Percentiles rank a stretch among this genome's conserved stretches.
These are phyloP conservation scores for Exophiala alcalophila DNA, from an alignment of 2,329 filamentous ascomycete species.

Conservation along the genomic window DNA sequence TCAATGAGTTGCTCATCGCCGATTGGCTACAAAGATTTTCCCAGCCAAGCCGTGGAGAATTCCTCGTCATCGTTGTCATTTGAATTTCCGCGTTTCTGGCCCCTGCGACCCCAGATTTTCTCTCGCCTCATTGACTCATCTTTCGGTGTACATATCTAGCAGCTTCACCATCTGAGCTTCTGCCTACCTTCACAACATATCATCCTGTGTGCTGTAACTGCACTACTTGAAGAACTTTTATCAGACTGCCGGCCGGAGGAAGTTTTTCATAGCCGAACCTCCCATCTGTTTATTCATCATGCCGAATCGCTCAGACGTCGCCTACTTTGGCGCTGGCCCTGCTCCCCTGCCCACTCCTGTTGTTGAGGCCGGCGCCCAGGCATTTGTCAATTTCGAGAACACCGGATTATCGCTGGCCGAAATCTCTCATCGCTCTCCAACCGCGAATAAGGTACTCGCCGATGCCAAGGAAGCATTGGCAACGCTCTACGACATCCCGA, in stretches of 20 bases:
- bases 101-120: slow-evolving; percentile 15
- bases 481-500: slow-evolving; percentile 72
- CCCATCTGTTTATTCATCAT: slow-evolving; percentile 50
- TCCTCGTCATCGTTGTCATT: slow-evolving; percentile 1
- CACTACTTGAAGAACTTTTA: too few relatives aligned
- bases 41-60: slow-evolving; percentile 7
- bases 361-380: slow-evolving; percentile 70
- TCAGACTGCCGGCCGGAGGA: not conserved
- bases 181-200: too few relatives aligned
- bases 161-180: too few relatives aligned
- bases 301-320: slow-evolving; percentile 70
- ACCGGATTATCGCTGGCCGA: slow-evolving; percentile 84
- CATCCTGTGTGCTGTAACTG: too few relatives aligned
- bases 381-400: slow-evolving; percentile 76
- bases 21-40: slow-evolving; percentile 7
- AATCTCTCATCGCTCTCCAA: slow-evolving; percentile 80
- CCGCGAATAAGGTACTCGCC: slow-evolving; percentile 75
- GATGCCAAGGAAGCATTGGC: slow-evolving; percentile 72
- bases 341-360: slow-evolving; percentile 80
- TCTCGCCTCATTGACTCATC: slow-evolving; percentile 8
- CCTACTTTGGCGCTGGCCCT: slow-evolving; percentile 88
- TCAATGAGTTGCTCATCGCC: slow-evolving; percentile 1
- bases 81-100: too few relatives aligned
- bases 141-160: not conserved
- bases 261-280: not conserved